Percentiles rank a stretch among this genome's conserved stretches.
Evolutionary conservation across 306 rosid genomes (phyloP).

Genomic region (Sphenostylis stenocarpa): DNA sequence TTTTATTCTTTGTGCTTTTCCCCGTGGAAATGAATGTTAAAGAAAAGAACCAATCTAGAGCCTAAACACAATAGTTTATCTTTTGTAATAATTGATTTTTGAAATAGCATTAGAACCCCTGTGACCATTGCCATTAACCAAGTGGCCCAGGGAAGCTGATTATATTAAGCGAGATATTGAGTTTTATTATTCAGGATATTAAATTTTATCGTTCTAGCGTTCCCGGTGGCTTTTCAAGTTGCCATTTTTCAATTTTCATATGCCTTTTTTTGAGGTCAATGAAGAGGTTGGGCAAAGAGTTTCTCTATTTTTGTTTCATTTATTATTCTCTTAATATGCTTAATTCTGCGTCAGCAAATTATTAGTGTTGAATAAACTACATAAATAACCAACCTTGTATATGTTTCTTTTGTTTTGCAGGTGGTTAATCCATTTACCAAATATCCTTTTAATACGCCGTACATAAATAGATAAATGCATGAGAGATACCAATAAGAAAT

Average conservation of each 20-base stretch:
- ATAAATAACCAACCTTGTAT: conserved; percentile 30
- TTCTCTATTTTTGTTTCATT: neutral
- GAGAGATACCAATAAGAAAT: neutral
- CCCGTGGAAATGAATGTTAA: neutral
- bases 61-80: neutral
- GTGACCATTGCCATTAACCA: neutral
- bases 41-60: neutral
- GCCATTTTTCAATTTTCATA: neutral
- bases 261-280: neutral
- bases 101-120: neutral
- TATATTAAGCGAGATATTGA: neutral
- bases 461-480: neutral
- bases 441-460: conserved; percentile 74
- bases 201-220: neutral
- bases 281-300: neutral
- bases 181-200: neutral
- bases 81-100: neutral
- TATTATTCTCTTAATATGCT: neutral
- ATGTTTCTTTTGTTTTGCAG: conserved; percentile 56
- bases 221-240: neutral
- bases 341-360: conserved; percentile 15
- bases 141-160: neutral
- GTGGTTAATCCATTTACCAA: conserved; percentile 97
- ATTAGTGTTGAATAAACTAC: neutral
- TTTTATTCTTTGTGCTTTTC: neutral